Base-by-base conservation (phyloP, 768 basidiomycete genomes). In the Leccinum ochraceum region DNA sequence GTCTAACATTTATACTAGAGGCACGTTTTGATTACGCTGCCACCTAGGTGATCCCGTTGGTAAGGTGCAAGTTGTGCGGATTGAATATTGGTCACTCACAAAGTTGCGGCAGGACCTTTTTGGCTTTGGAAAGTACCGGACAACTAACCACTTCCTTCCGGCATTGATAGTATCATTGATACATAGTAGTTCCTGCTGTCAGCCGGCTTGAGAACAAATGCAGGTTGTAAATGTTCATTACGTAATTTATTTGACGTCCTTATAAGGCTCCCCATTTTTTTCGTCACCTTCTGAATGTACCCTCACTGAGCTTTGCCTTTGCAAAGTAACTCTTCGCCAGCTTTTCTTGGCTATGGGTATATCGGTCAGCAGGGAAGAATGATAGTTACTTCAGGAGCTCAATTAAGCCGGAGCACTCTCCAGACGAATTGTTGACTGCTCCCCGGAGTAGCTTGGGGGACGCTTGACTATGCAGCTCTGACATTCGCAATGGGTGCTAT, bases 371-470 rank as follows among this genome's bases (percentile, higher is more conserved):
- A 69, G 77, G 84, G 78, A 61, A 81, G 78, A 84, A 62, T 55
- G 66, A 74, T 42, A 57, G 66, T 42, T 0, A 46, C 49, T 61
- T 44, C 17, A 67, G 54, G 86, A 80, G 81, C 79, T 77, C 87
- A 88, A 87, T 88, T 89, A 89, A 89, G 88, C 88, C 88, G 88
- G 87, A 88, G 86, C 83, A 73, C 76, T 77, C 80, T 76, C 80
- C 71, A 81, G 76, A 75, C 67, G 66, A 71, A 73, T 64, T 63
- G 70, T 62, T 71, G 71, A 73, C 77, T 69, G 68, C 67, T 58
- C 71, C 70, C 68, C 56, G 64, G 70, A 72, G 74, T 75, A 78
- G 75, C 62, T 75, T 78, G 78, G 78, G 76, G 79, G 76, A 76
- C 78, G 85, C 86, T 89, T 86, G 88, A 89, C 88, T 89, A 86